Percentiles rank a stretch among this genome's conserved stretches.
These are phyloP conservation scores for Yarrowia divulgata DNA, from an alignment of 805 yeast species.

Conservation along the genomic window DNA sequence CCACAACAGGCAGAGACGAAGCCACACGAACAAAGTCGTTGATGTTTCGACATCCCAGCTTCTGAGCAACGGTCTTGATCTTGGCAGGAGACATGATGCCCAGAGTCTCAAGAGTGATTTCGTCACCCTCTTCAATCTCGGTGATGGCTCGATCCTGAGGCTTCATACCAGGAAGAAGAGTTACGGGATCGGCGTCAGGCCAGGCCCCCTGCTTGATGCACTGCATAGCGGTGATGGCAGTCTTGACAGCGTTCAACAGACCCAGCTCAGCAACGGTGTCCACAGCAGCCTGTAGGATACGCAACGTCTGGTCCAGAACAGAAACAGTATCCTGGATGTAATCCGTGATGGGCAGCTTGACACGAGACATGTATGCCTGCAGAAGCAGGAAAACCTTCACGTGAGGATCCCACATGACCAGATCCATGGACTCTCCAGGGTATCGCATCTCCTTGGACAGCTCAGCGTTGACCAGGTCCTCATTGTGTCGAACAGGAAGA, in stretches of 20 bases:
- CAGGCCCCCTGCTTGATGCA: slow-evolving; percentile 88
- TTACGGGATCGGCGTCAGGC: slow-evolving; percentile 78
- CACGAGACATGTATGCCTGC: slow-evolving; percentile 74
- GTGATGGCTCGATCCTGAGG: slow-evolving; percentile 41
- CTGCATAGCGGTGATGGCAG: slow-evolving; percentile 75
- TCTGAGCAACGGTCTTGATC: slow-evolving; percentile 54
- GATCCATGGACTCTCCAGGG: slow-evolving; percentile 51
- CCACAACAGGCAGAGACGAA: slow-evolving; percentile 68
- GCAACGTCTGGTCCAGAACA: slow-evolving; percentile 90
- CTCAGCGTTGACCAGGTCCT: slow-evolving; percentile 84
- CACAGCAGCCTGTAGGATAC: slow-evolving; percentile 90
- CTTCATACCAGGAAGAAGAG: slow-evolving; percentile 58
- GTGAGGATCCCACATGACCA: slow-evolving; percentile 82
- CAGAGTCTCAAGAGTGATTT: slow-evolving; percentile 39
- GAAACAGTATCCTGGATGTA: slow-evolving; percentile 92
- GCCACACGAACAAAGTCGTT: slow-evolving; percentile 63
- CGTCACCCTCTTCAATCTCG: slow-evolving; percentile 35
- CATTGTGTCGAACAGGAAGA: slow-evolving; percentile 89
- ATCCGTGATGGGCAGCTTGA: slow-evolving; percentile 91
- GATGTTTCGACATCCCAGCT: slow-evolving; percentile 45
- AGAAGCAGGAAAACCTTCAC: slow-evolving; percentile 75
- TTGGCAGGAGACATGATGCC: slow-evolving; percentile 48
- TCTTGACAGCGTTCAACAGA: slow-evolving; percentile 64
- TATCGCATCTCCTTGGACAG: slow-evolving; percentile 74
- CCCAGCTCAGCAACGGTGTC: slow-evolving; percentile 91